Base-by-base conservation (phyloP, 306 rosid genomes). In the Sechiopsis laciniata region DNA sequence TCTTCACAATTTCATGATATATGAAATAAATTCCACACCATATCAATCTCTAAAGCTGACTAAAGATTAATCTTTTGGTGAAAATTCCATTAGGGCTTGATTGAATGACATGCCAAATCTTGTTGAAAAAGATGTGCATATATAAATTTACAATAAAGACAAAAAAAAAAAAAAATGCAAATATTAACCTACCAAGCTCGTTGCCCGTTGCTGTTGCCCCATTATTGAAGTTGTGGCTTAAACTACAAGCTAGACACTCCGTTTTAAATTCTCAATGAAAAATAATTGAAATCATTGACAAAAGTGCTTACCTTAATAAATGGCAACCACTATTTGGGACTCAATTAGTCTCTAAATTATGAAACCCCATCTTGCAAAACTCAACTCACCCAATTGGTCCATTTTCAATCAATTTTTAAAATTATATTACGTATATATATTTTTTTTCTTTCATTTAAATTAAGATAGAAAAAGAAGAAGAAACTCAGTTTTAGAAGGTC, bases 401-500 rank as follows among this genome's bases (percentile, higher is more conserved):
- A 70, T 22, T 69, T 69, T 69, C 74, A 22, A 69, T 69, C 46
- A 14, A 50, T 68, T 68, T 48, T 48, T 3, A 7, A 50, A 69
- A 8, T 40, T 40, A 37, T 37, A 40, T 8, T 40, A 13, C 51
- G 24, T 48, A 68, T 7, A 42, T 68, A 46, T 60, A 24, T 3
- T 3, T 32, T 7, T 5, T 13, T 37, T 64, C 0, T 52, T 5
- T 2, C 15, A 46, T 3, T n/a, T 46, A 45, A 45, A 45, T 21
- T 32, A 2, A 12, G 5, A 6, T 37, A 7, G 0, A 0, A 40
- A 40, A 40, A 40, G 46, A 40, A 26, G 32, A 26, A 26, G 32
- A 26, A 1, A 26, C 32, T 26, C 1, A 3, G 50, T 75, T 59
- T 79, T 20, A 78, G 80, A 84, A 69, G 76, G 80, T 68, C 84